Evolutionary conservation across 2,329 filamentous ascomycete genomes (phyloP).

Genomic region (Lachnellula subtilissima): DNA sequence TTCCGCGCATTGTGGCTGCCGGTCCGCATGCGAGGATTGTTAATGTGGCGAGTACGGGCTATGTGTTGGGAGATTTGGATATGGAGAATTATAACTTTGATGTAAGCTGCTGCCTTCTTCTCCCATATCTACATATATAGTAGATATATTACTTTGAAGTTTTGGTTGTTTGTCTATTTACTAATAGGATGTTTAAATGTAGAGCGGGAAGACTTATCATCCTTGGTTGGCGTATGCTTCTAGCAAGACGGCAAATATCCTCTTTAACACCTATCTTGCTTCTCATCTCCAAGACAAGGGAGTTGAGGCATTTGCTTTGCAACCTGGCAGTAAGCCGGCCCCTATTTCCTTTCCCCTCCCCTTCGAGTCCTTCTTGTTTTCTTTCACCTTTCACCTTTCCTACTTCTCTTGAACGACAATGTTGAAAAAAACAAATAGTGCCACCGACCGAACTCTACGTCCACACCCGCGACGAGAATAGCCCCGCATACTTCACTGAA

Average conservation of each 20-base stretch:
- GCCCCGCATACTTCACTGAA: not conserved
- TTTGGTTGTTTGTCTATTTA: constrained; percentile 27
- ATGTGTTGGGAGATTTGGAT: constrained; percentile 40
- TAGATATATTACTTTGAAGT: not conserved
- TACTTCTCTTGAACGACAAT: not conserved
- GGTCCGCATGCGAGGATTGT: constrained; percentile 25
- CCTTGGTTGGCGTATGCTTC: constrained; percentile 33
- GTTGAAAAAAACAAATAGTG: not conserved
- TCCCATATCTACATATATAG: not conserved
- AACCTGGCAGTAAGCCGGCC: constrained; percentile 23
- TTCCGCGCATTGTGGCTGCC: constrained; percentile 26
- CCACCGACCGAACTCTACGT: not conserved
- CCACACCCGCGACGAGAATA: not conserved
- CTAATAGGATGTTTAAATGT: constrained; percentile 20
- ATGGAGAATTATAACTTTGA: constrained; percentile 23
- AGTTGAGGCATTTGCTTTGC: constrained; percentile 27
- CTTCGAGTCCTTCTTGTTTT: too few relatives aligned
- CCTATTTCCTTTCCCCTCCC: not conserved
- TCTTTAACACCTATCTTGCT: constrained; percentile 29
- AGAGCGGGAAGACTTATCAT: constrained; percentile 28
- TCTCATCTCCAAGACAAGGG: constrained; percentile 20
- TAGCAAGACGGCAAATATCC: constrained; percentile 34
- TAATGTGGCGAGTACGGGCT: constrained; percentile 39
- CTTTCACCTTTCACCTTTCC: not conserved
- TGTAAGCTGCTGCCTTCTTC: constrained; percentile 18